Evolutionary conservation across 1,284 basidiomycete genomes (phyloP), one percentile per base, ranked within the genome.

Genomic region (Tilletiaria anomala): DNA sequence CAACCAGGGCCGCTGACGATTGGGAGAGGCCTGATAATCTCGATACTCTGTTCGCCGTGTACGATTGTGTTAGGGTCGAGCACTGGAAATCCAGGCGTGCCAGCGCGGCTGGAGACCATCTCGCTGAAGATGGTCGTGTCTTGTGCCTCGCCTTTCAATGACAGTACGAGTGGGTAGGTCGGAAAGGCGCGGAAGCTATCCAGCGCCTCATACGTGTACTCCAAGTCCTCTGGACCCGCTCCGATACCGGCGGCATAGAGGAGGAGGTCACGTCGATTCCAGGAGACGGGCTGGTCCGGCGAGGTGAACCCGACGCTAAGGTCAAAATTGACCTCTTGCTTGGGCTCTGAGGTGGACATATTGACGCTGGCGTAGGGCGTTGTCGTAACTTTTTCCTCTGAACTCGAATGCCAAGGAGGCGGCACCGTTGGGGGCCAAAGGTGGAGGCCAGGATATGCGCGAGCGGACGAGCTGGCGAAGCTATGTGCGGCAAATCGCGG

Each of bases 161-260:
- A 58, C 12, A 68, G 47, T 1, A 69, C 68, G 33, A 69, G 57
- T 2, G 68, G 68, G 61, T 93, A 97, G 0, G 89, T 94, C 1
- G 87, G 89, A 32, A 97, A 70, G 0, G 82, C 79, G 45, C 76
- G 69, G 70, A 99, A 99, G 20, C 80, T 74, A 39, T 89, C 84
- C 61, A 84, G 75, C 43, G 80, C 79, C 71, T 97, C 93, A 61
- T 79, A 99, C 3, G 80, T 79, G 79, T 86, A 89, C 54, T 87
- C 77, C 18, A 94, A 76, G 50, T 99, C 87, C 63, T 82, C 78
- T 68, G 82, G 87, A 4, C 80, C 89, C 15, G 89, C 91, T n/a
- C 91, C 93, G 36, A 97, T 71, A 40, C 91, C 88, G 23, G 97
- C 73, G 70, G 94, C 94, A 73, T 97, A 99, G 15, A 97, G 73